These are phyloP conservation scores for Trichoderma endophyticum DNA, from an alignment of 2,329 filamentous ascomycete species.

Conservation along the genomic window DNA sequence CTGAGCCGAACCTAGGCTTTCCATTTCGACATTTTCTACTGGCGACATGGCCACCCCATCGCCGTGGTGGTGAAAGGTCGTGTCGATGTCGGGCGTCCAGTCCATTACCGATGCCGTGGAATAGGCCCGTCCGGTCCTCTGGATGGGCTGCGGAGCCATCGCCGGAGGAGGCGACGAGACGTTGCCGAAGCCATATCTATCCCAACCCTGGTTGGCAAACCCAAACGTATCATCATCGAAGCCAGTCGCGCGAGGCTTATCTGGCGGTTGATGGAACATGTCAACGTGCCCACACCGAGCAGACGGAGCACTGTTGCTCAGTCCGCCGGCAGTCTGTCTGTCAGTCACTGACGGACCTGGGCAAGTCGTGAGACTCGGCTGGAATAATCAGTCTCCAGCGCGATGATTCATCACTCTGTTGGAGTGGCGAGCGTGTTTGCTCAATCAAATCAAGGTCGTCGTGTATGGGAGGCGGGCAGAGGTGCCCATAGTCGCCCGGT, in stretches of 20 bases:
- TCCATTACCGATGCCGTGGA: conserved; percentile 35
- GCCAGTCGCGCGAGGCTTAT: conserved; percentile 32
- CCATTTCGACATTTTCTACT: conserved; percentile 29
- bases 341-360: conserved; percentile 38
- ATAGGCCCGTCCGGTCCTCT: conserved; percentile 29
- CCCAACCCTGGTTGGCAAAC: conserved; percentile 34
- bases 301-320: conserved; percentile 31
- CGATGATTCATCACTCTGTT: conserved; percentile 37
- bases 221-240: conserved; percentile 30
- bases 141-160: conserved; percentile 24
- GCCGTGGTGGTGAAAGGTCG: conserved; percentile 28
- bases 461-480: conserved; percentile 33
- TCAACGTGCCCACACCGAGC: conserved; percentile 32
- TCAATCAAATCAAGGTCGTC: conserved; percentile 34
- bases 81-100: conserved; percentile 35
- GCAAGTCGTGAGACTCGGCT: conserved; percentile 39
- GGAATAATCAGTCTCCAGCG: conserved; percentile 34
- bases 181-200: conserved; percentile 31
- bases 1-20: conserved; percentile 27
- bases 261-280: conserved; percentile 38
- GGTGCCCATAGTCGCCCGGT: conserved; percentile 37
- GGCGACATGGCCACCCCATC: conserved; percentile 17
- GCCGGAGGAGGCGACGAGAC: conserved; percentile 24
- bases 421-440: conserved; percentile 31
- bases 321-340: conserved; percentile 35